Percentiles rank a stretch among this genome's conserved stretches.
Conservation (phyloP, 148 eudicot species). For the Simmondsia chinensis region DNA sequence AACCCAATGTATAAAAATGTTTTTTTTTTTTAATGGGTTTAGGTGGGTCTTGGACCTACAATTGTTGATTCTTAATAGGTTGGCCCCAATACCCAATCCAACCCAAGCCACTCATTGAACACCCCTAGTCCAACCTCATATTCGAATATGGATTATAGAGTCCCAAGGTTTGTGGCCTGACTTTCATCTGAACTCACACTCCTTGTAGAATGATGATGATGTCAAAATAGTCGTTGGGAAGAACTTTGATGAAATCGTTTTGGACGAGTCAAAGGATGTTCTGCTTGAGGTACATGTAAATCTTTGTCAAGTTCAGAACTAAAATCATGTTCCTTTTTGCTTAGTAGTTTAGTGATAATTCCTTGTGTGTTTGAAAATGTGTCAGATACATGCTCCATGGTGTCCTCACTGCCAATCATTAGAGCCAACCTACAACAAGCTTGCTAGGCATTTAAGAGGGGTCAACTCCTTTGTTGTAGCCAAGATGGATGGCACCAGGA, state of each 20-base stretch:
- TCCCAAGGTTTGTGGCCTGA: not conserved
- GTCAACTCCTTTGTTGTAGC: constrained; percentile 39
- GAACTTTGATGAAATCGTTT: constrained; percentile 62
- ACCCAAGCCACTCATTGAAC: no score
- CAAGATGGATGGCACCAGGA: constrained; percentile 59
- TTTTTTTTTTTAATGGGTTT: no score
- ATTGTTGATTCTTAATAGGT: no score
- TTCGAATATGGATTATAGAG: no score
- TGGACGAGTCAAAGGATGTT: constrained; percentile 59
- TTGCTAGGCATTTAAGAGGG: constrained; percentile 31
- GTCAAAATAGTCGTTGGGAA: constrained; percentile 79
- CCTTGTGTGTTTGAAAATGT: not conserved
- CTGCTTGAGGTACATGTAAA: constrained; percentile 47
- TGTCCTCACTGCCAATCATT: constrained; percentile 38
- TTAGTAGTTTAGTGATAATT: not conserved
- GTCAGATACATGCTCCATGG: constrained; percentile 52
- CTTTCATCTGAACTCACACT: not conserved
- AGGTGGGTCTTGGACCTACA: no score
- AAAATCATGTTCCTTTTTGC: not conserved
- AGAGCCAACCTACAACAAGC: constrained; percentile 40
- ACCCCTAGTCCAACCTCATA: no score
- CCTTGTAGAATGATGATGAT: constrained; percentile 61
- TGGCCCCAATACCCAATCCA: no score
- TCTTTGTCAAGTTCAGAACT: not conserved
- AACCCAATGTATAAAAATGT: no score